A percentile compares a stretch with the other conserved stretches of the same genome.
Evolutionary conservation across 305 asterid genomes (phyloP).

Genomic region (Fraxinus latifolia): DNA sequence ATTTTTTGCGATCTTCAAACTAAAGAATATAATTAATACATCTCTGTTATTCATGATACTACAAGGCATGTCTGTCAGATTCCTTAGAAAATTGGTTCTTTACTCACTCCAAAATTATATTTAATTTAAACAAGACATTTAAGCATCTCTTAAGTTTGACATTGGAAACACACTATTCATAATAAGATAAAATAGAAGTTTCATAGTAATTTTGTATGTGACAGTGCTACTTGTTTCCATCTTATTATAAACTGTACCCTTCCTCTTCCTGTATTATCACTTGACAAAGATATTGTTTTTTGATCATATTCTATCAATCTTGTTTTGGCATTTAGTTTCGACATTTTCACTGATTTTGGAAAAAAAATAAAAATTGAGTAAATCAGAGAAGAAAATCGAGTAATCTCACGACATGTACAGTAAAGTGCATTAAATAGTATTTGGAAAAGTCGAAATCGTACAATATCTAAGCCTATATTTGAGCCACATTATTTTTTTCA

Average conservation of each 20-base stretch:
- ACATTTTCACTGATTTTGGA: background rate
- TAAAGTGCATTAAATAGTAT: background rate
- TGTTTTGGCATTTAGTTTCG: background rate
- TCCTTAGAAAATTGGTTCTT: constrained; percentile 34
- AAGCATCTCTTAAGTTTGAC: constrained; percentile 37
- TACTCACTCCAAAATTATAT: constrained; percentile 44
- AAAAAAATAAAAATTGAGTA: background rate
- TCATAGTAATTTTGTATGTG: constrained; percentile 33
- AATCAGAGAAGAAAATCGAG: background rate
- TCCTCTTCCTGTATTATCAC: background rate
- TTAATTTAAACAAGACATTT: constrained; percentile 22
- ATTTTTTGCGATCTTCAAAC: constrained; percentile 28
- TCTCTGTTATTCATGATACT: constrained; percentile 40
- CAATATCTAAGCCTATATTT: background rate
- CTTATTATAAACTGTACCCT: background rate
- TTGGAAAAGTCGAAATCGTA: background rate
- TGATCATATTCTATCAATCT: constrained; percentile 4
- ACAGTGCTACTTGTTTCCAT: constrained; percentile 19
- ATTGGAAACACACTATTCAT: constrained; percentile 37
- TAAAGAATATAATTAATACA: constrained; percentile 31
- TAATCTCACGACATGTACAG: background rate
- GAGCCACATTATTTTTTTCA: no score
- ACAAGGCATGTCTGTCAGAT: constrained; percentile 70
- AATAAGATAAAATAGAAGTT: constrained; percentile 76
- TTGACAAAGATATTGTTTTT: constrained; percentile 16